Conservation (phyloP, 2,329 filamentous ascomycete genomes). For the Phialemonium atrogriseum region DNA sequence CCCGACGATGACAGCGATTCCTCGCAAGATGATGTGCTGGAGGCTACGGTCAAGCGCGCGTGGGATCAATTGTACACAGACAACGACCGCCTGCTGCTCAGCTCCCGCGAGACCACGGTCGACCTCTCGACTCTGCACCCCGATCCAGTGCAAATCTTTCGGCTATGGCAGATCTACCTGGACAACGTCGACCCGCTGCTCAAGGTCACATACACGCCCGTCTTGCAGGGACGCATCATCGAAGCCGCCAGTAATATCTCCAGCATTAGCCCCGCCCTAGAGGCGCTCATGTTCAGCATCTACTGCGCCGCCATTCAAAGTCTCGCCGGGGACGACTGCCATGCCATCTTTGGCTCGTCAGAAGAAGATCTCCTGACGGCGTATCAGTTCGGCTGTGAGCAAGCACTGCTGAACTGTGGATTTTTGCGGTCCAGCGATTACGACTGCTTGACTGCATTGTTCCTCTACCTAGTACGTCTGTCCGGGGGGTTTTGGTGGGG, state of each 20-base stretch:
- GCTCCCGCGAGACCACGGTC: constrained; percentile 27
- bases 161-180: constrained; percentile 49
- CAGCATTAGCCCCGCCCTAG: constrained; percentile 29
- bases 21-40: constrained; percentile 23
- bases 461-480: constrained; percentile 45
- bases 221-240: constrained; percentile 41
- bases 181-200: constrained; percentile 51
- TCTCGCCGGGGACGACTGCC: constrained; percentile 33
- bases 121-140: constrained; percentile 44
- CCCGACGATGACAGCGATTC: constrained; percentile 20
- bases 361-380: constrained; percentile 31
- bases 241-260: constrained; percentile 34
- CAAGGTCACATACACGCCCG: constrained; percentile 51
- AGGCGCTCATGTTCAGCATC: constrained; percentile 50
- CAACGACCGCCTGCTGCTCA: constrained; percentile 45
- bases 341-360: constrained; percentile 26
- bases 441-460: constrained; percentile 46
- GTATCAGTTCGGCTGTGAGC: constrained; percentile 41
- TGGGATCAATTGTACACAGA: constrained; percentile 33
- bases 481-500: too few species aligned
- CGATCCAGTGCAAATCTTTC: constrained; percentile 32
- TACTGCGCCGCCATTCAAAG: constrained; percentile 35
- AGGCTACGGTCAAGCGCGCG: constrained; percentile 29
- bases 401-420: constrained; percentile 42
- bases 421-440: constrained; percentile 42